These are phyloP conservation scores for Cryptosporidium muris DNA, from an alignment of 169 alveolate species.

Conservation along the genomic window DNA sequence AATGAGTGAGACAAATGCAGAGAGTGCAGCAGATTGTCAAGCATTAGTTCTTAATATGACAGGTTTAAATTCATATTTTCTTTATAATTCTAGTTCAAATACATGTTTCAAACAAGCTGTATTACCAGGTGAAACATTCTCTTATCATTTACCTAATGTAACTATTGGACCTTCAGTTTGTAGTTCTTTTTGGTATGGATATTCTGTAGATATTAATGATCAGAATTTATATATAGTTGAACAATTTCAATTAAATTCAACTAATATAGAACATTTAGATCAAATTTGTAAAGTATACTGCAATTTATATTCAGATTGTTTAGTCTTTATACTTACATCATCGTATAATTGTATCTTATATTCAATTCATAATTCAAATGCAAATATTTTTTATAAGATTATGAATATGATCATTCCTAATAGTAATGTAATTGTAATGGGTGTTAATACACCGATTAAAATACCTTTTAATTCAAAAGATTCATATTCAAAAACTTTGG, in stretches of 20 bases:
- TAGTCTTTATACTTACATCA: constrained; percentile 13
- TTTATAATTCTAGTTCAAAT: constrained; percentile 10
- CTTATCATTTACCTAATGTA: constrained; percentile 18
- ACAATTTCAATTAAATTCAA: constrained; percentile 11
- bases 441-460: constrained; percentile 38
- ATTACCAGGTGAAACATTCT: constrained; percentile 29
- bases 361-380: background rate
- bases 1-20: background rate
- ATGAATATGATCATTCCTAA: constrained; percentile 42
- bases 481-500: background rate
- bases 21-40: constrained; percentile 52
- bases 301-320: constrained; percentile 26
- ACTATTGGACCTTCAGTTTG: constrained; percentile 67
- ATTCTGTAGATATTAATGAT: constrained; percentile 5
- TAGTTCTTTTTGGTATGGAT: constrained; percentile 20
- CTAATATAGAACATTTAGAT: constrained; percentile 37
- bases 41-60: constrained; percentile 45
- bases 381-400: constrained; percentile 22
- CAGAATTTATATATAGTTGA: constrained; percentile 17
- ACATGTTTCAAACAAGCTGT: constrained; percentile 55
- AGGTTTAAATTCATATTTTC: constrained; percentile 45
- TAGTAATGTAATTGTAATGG: constrained; percentile 45
- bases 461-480: constrained; percentile 14
- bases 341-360: constrained; percentile 41
- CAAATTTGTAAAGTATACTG: constrained; percentile 47